A percentile compares a stretch with the other conserved stretches of the same genome.
These are phyloP conservation scores for Colletotrichum lindemuthianum DNA, from an alignment of 2,329 filamentous ascomycete species.

Conservation along the genomic window DNA sequence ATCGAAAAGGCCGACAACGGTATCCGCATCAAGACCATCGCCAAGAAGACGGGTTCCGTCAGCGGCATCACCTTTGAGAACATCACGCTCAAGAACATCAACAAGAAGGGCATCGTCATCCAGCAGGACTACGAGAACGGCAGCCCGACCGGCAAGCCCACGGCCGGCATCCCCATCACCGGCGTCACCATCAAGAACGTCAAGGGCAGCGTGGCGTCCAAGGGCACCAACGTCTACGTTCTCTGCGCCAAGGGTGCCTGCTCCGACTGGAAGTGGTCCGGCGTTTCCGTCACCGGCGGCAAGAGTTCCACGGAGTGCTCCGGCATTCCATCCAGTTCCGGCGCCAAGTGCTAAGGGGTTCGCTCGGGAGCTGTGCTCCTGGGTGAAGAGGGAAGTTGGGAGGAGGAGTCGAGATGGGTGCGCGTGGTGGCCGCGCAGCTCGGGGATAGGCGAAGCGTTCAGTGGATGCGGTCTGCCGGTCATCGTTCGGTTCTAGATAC, in stretches of 20 bases:
- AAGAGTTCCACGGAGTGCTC: constrained; percentile 46
- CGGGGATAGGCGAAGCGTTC: background rate
- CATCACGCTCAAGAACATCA: constrained; percentile 54
- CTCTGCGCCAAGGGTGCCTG: constrained; percentile 63
- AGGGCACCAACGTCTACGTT: constrained; percentile 58
- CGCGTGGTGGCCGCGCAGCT: constrained; percentile 1
- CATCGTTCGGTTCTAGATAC: constrained; percentile 26
- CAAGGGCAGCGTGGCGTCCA: constrained; percentile 52
- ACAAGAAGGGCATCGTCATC: constrained; percentile 52
- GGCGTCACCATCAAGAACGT: constrained; percentile 56
- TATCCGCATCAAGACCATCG: constrained; percentile 61
- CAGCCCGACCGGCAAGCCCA: constrained; percentile 54
- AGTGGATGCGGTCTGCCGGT: background rate
- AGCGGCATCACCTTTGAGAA: constrained; percentile 55
- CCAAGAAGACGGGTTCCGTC: constrained; percentile 54
- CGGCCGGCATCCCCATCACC: constrained; percentile 62
- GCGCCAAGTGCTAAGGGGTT: constrained; percentile 30
- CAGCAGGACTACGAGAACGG: constrained; percentile 61
- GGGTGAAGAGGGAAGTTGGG: background rate
- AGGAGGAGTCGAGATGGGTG: background rate
- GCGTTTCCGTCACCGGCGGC: constrained; percentile 61
- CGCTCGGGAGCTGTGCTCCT: constrained; percentile 5
- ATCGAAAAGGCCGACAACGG: constrained; percentile 65
- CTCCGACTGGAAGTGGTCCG: constrained; percentile 63
- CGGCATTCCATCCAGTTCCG: constrained; percentile 39